Evolutionary conservation across 2,329 filamentous ascomycete genomes (phyloP).

Genomic region (Coniochaeta sp.): DNA sequence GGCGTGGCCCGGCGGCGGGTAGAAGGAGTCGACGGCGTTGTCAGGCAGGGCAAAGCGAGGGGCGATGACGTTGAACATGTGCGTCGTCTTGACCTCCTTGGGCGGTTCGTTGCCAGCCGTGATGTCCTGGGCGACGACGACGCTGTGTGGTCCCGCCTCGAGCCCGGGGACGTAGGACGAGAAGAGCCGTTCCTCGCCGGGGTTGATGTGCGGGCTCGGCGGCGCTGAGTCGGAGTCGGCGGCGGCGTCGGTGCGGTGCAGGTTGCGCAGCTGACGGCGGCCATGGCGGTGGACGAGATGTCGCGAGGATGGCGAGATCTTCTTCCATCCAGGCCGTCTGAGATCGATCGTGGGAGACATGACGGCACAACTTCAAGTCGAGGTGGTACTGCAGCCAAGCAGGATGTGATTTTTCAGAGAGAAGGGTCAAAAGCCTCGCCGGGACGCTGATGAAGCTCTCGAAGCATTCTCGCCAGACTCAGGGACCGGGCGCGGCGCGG

Average conservation of each 20-base stretch:
- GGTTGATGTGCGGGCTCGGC: not conserved
- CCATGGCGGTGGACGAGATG: not conserved
- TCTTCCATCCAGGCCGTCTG: too few relatives aligned
- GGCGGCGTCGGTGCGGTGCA: not conserved
- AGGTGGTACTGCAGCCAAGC: too few relatives aligned
- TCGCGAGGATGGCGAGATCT: not conserved
- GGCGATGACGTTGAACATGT: conserved; percentile 26
- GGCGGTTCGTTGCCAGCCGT: not conserved
- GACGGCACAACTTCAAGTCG: too few relatives aligned
- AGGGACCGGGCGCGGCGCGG: conserved; percentile 24
- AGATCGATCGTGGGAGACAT: too few relatives aligned
- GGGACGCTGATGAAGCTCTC: too few relatives aligned
- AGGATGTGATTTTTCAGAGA: too few relatives aligned
- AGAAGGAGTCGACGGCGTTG: conserved; percentile 25
- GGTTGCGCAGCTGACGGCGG: not conserved
- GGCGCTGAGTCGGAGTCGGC: not conserved
- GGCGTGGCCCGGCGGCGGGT: conserved; percentile 29
- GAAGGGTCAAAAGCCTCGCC: too few relatives aligned
- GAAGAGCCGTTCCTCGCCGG: not conserved
- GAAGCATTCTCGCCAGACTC: too few relatives aligned
- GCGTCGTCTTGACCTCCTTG: not conserved
- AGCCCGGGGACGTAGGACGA: conserved; percentile 5
- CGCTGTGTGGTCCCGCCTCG: conserved; percentile 5
- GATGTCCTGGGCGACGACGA: conserved; percentile 8
- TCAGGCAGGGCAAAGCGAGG: conserved; percentile 26